Base-by-base conservation (phyloP, 2,329 filamentous ascomycete genomes). In the Camillea tinctor region DNA sequence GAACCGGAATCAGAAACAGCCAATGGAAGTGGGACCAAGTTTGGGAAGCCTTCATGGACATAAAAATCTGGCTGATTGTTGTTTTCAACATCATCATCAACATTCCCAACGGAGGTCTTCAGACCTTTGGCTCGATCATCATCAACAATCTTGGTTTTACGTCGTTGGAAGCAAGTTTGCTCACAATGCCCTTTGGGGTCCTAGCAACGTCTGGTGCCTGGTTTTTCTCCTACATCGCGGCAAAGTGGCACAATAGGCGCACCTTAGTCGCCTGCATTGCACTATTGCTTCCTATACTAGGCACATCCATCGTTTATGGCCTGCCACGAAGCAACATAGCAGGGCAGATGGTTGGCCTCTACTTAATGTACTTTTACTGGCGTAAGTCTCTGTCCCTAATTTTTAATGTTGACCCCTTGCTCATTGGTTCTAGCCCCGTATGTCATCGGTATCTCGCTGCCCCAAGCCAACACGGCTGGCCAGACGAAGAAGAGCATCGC, bases 321-420 rank as follows among this genome's bases (percentile, higher is more conserved):
- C 19, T 64, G 7, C 64, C 66, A 17, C 57, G 58, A 20, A 73
- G 61, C 6, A 74, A 77, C 48, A 63, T 75, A n/a, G 71, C 68
- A 1, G 73, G 71, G 0, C 76, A 78, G 51, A 74, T 78, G 70
- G 67, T 75, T 21, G 76, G 76, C 2, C 64, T 79, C 11, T 78
- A 77, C 55, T 66, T 76, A 50, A 72, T 75, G 51, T 77, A 77
- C 64, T 76, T 76, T 49, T 78, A 78, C 54, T 77, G 68, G 69
- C 66, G 68, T 68, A 61, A 64, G 65, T 67, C 50, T 2, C 4
- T 4, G 7, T 20, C 19, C 36, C 15, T 40, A 11, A 23, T 23
- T 7, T 23, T 49, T 13, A n/a, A 19, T 54, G 13, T 11, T 30
- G 26, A 9, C 2, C 13, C 26, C 26, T 56, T 15, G 59, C 55